Base-by-base conservation (phyloP, 441 rosid genomes). In the Iberis amara region DNA sequence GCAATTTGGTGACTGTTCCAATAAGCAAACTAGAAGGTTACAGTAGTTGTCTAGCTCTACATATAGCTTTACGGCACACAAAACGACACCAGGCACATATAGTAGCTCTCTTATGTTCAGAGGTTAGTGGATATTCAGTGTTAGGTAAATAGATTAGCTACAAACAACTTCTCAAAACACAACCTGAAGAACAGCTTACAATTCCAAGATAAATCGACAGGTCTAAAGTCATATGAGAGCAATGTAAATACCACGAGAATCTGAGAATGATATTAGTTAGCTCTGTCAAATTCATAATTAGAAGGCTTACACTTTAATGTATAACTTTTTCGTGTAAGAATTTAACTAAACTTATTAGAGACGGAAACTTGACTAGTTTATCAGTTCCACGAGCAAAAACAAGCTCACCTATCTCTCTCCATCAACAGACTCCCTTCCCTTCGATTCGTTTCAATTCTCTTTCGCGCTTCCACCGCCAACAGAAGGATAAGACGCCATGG, bases 401-500 rank as follows among this genome's bases (percentile, higher is more conserved):
- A 45, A 59, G 61, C 65, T 65, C 59, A 59, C 65, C 70, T 28
- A 39, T 53, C 44, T 36, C 56, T 48, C 39, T 28, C 38, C n/a
- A n/a, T 7, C 14, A 32, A 30, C 4, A 4, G 4, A 26, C 30
- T 6, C 4, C 6, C 30, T 4, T 1, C 6, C 30, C 6, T 1
- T 26, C 0, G 30, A 26, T 6, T 26, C 14, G 0, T 27, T 52
- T 55, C 35, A 56, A 52, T 57, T 57, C 45, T 46, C 52, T 9
- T 27, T 57, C 45, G 36, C 49, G 40, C 65, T 30, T 31, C 51
- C 51, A 24, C 45, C 44, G 13, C 73, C 66, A 37, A 68, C 73
- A 4, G 65, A 55, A 52, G 76, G 80, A 66, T 78, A 78, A 0
- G 94, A 68, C 54, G 72, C 63, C 11, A 71, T 59, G 5, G 85